phyloP scores from a whole-genome alignment of 1,284 basidiomycete genomes.

The Ceratobasidium papillatum region DNA sequence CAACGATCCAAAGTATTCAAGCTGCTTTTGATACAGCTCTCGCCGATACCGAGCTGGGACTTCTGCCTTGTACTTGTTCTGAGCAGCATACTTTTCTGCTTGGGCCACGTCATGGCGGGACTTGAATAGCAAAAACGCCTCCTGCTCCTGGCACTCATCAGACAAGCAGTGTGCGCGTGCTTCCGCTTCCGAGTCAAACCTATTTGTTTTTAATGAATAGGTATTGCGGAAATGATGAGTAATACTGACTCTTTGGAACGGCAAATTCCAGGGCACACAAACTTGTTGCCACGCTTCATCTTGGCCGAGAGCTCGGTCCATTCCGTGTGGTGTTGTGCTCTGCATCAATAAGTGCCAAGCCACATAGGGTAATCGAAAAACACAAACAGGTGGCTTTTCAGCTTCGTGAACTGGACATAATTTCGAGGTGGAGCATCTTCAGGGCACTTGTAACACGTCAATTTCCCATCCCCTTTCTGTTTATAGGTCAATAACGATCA shows the following conservation, averaged over 20 bases:
- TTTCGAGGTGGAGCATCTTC: not conserved
- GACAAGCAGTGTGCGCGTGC: not conserved
- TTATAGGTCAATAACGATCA: not conserved
- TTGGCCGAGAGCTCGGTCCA: not conserved
- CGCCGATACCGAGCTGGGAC: not conserved
- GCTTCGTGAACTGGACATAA: not conserved
- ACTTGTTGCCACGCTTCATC: not conserved
- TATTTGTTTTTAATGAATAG: not conserved
- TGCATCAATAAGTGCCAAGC: not conserved
- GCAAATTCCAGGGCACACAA: not conserved
- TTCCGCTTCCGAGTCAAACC: not conserved
- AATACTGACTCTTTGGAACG: not conserved
- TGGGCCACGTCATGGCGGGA: not conserved
- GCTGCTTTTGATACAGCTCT: not conserved
- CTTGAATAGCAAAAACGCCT: not conserved
- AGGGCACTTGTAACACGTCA: too few species aligned
- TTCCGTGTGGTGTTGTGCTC: not conserved
- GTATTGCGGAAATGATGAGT: not conserved
- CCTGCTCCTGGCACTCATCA: not conserved
- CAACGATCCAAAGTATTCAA: not conserved
- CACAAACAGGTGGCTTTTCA: not conserved
- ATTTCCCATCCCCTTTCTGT: too few species aligned
- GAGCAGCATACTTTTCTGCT: not conserved
- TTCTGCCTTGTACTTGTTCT: not conserved
- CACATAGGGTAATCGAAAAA: not conserved